phyloP scores from a whole-genome alignment of 371 early-diverging fungal species.

The Lichtheimia ramosa region DNA sequence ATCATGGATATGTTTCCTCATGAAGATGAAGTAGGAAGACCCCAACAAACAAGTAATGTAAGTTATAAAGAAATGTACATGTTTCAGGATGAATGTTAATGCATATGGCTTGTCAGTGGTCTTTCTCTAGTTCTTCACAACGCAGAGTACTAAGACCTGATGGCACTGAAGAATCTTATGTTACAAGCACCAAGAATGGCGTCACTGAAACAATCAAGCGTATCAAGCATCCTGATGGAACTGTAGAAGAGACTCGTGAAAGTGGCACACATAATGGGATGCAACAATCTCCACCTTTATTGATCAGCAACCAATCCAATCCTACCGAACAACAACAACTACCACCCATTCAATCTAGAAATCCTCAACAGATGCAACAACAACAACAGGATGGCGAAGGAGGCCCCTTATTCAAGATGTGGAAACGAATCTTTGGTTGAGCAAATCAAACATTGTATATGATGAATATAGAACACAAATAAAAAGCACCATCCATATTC shows the following conservation, averaged over 20 bases:
- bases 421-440: slow-evolving; percentile 15
- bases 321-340: too few relatives aligned
- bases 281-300: too few relatives aligned
- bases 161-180: slow-evolving; percentile 36
- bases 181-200: slow-evolving; percentile 31
- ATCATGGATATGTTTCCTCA: neutral
- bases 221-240: slow-evolving; percentile 36
- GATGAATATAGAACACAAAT: too few relatives aligned
- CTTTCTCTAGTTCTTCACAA: slow-evolving; percentile 31
- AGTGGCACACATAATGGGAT: slow-evolving; percentile 3
- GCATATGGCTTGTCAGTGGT: slow-evolving; percentile 18
- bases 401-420: slow-evolving; percentile 5
- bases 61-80: too few relatives aligned
- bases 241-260: slow-evolving; percentile 31
- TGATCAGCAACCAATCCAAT: too few relatives aligned
- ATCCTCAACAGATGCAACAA: neutral
- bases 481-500: too few relatives aligned
- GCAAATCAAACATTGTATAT: neutral
- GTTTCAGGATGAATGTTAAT: too few relatives aligned
- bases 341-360: neutral
- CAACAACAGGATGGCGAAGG: neutral
- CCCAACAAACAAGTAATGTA: too few relatives aligned
- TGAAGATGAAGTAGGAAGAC: too few relatives aligned
- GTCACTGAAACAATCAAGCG: slow-evolving; percentile 35
- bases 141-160: slow-evolving; percentile 28